phyloP scores from a whole-genome alignment of 176 grass and related monocot species.

The Triticum timopheevii region DNA sequence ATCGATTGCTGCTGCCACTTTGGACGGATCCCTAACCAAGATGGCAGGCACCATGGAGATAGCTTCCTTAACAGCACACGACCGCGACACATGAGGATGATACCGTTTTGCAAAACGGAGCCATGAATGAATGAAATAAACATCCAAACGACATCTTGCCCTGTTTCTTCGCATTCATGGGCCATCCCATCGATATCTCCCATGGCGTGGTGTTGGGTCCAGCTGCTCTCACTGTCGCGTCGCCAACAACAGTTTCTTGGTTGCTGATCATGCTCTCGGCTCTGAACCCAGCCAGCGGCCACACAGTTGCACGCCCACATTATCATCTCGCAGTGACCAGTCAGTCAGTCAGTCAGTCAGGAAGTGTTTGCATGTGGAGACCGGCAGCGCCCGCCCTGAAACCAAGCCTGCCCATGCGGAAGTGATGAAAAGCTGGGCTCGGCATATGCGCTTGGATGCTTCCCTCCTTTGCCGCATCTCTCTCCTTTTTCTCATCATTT shows the following conservation, averaged over 20 bases:
- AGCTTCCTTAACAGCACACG: neutral
- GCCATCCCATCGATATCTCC: too few species aligned
- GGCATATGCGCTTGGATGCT: constrained; percentile 35
- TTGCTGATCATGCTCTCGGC: neutral
- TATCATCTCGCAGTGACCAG: neutral
- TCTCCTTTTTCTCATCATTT: neutral
- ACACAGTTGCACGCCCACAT: constrained; percentile 19
- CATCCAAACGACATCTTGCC: constrained; percentile 1
- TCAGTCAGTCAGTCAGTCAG: neutral
- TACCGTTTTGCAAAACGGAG: neutral
- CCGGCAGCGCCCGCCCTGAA: neutral
- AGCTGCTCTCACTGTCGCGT: constrained; percentile 7
- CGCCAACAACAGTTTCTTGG: neutral
- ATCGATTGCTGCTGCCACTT: constrained; percentile 15
- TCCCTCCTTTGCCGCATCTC: neutral
- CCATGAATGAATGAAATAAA: neutral
- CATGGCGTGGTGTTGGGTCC: neutral
- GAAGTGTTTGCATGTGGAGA: neutral
- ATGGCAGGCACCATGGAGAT: neutral
- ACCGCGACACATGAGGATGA: constrained; percentile 1
- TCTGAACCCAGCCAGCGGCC: neutral
- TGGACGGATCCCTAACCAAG: constrained; percentile 11
- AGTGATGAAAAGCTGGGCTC: constrained; percentile 18
- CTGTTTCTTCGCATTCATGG: neutral
- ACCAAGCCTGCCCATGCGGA: neutral